These are phyloP conservation scores for Penicillium desertorum DNA, from an alignment of 495 filamentous ascomycete species.

Conservation along the genomic window DNA sequence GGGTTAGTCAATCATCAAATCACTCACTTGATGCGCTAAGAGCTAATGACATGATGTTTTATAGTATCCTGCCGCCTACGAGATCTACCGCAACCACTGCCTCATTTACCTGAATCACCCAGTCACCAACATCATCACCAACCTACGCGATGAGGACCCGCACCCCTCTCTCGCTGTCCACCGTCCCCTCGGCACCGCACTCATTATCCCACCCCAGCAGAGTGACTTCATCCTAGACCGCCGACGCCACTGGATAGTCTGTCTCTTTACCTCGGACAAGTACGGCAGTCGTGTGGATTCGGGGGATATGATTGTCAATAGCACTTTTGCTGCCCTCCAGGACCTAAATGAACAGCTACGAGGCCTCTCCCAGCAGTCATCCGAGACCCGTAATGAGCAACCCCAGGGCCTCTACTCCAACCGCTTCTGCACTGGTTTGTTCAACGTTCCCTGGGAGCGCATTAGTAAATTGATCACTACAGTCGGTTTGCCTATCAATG, in stretches of 20 bases:
- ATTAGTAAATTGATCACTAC: background rate
- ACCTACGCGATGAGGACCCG: conserved; percentile 5
- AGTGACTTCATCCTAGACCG: conserved; percentile 18
- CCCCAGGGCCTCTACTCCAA: background rate
- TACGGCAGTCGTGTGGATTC: conserved; percentile 34
- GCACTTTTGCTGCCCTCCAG: conserved; percentile 39
- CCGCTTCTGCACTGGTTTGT: conserved; percentile 4
- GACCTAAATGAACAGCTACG: conserved; percentile 28
- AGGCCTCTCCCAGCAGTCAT: no score
- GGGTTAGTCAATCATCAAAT: conserved; percentile 22
- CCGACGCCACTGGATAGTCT: conserved; percentile 49
- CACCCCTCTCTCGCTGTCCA: conserved; percentile 4
- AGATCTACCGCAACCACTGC: conserved; percentile 39
- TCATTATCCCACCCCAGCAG: conserved; percentile 46
- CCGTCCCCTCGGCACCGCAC: conserved; percentile 36
- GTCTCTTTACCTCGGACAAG: conserved; percentile 44
- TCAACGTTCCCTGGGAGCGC: conserved; percentile 1
- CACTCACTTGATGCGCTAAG: background rate
- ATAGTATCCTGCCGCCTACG: conserved; percentile 46
- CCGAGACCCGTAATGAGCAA: background rate
- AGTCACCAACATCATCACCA: conserved; percentile 10
- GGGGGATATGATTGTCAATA: conserved; percentile 35
- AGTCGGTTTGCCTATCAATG: conserved; percentile 4
- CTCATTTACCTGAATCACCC: conserved; percentile 2
- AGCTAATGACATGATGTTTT: background rate